These are phyloP conservation scores for Suillus paluster DNA, from an alignment of 768 basidiomycete genomes.

Conservation along the genomic window DNA sequence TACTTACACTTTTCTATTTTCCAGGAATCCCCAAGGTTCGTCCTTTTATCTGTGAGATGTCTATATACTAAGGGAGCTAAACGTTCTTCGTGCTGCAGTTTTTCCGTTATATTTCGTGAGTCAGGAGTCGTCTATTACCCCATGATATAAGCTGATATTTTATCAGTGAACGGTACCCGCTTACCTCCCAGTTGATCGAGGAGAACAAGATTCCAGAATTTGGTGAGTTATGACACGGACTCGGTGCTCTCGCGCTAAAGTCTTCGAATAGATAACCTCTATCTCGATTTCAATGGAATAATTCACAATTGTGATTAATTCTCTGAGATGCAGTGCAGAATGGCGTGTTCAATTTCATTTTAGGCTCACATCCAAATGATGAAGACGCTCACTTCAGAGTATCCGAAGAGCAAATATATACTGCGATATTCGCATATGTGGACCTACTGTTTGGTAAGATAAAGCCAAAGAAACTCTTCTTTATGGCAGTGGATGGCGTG, in stretches of 20 bases:
- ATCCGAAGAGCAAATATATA: conserved; percentile 96
- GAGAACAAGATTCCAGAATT: conserved; percentile 99
- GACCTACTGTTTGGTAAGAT: conserved; percentile 97
- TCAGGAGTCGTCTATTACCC: conserved; percentile 9
- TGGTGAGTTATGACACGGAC: conserved; percentile 49
- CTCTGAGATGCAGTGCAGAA: background rate
- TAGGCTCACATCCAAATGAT: conserved; percentile 95
- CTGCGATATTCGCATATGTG: conserved; percentile 95
- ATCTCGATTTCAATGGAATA: conserved; percentile 94
- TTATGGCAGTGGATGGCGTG: conserved; percentile 98
- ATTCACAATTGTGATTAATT: conserved; percentile 72
- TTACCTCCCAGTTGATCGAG: conserved; percentile 96
- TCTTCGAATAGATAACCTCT: conserved; percentile 71
- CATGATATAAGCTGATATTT: conserved; percentile 16
- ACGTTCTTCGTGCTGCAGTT: conserved; percentile 55
- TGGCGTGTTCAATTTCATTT: conserved; percentile 5
- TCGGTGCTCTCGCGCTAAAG: conserved; percentile 15
- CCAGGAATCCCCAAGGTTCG: conserved; percentile 71
- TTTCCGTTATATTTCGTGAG: conserved; percentile 95
- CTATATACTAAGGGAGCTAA: conserved; percentile 9
- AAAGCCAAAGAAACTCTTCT: conserved; percentile 96
- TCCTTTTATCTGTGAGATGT: conserved; percentile 6
- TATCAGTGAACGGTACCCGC: conserved; percentile 90
- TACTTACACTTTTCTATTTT: conserved; percentile 10
- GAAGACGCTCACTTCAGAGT: conserved; percentile 94